These are phyloP conservation scores for Stenogyne calaminthoides DNA, from an alignment of 305 asterid species.

Conservation along the genomic window DNA sequence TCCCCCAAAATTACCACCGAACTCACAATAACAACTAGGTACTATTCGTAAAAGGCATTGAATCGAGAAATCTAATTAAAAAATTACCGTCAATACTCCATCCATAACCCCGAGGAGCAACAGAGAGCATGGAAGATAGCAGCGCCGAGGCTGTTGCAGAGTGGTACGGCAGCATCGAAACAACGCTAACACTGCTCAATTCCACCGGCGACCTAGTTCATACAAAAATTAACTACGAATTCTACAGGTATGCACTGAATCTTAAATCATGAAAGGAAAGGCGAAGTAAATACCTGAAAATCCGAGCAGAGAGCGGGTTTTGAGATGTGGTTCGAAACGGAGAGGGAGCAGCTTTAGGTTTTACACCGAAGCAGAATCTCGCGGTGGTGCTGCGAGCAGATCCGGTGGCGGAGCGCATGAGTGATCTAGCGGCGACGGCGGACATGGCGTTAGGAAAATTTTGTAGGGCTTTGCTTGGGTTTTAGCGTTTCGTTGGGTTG, in stretches of 20 bases:
- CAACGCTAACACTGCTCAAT: constrained; percentile 53
- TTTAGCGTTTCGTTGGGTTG: constrained; percentile 17
- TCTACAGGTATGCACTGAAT: not conserved
- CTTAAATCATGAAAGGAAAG: not conserved
- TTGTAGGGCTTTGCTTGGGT: constrained; percentile 48
- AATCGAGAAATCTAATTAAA: not conserved
- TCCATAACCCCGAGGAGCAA: constrained; percentile 56
- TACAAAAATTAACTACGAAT: not conserved
- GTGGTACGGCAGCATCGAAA: constrained; percentile 78
- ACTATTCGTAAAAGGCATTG: not conserved
- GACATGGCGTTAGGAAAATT: constrained; percentile 35
- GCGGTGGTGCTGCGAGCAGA: constrained; percentile 52
- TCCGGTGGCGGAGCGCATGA: constrained; percentile 57
- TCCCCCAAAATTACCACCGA: too few species aligned
- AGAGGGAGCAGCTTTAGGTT: constrained; percentile 53
- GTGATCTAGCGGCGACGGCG: constrained; percentile 62
- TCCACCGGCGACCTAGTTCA: constrained; percentile 72
- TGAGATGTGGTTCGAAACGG: constrained; percentile 64
- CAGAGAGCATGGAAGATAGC: constrained; percentile 83
- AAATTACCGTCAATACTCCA: constrained; percentile 76
- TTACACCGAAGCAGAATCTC: constrained; percentile 48
- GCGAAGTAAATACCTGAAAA: constrained; percentile 55
- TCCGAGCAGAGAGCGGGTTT: constrained; percentile 60
- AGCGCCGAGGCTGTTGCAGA: constrained; percentile 81
- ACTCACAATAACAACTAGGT: too few species aligned